Base-by-base conservation (phyloP, 345 rosid genomes). In the Syzygium oleosum region DNA sequence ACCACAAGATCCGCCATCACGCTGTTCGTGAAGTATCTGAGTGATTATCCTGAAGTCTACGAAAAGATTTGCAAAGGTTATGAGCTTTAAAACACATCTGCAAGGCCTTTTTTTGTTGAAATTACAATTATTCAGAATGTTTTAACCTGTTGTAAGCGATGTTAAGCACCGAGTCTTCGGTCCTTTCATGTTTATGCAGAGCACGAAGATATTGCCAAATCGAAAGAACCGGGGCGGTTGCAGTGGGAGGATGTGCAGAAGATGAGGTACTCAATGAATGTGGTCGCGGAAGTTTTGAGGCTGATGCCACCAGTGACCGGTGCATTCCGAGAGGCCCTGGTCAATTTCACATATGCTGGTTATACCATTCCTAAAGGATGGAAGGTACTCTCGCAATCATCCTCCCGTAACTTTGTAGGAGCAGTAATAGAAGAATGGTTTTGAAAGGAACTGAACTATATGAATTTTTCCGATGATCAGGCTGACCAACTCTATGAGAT, bases 361-460 rank as follows among this genome's bases (percentile, higher is more conserved):
- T 91, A 91, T 88, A 85, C 88, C 84, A 92, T 92, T 52, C 94
- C 95, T 13, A 84, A 91, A 89, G 93, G 92, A 7, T 93, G 95
- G 95, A 94, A 90, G 86, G 94, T 91, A 87, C 63, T 6, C 84
- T 55, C 25, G 23, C 58, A 55, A 21, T 55, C 58, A 21, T 55
- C 58, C 58, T 55, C 58, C 25, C 4, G 41, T 68, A n/a, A 38
- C 14, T 34, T 19, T 68, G 49, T 16, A 3, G 22, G 54, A 23
- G 31, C 41, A 13, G 38, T 51, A 21, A n/a, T 7, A 46, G 22
- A 3, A 29, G 58, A 55, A 55, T 19, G 25, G 8, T 55, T 21
- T 55, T 55, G 25, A 55, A 21, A 11, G 21, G 23, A 21, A 52
- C 55, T 52, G 55, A 52, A 55, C 58, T 55, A 8, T 5, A 19